Base-by-base conservation (phyloP, 1,284 basidiomycete species). In the Afroboletus lepidellus region DNA sequence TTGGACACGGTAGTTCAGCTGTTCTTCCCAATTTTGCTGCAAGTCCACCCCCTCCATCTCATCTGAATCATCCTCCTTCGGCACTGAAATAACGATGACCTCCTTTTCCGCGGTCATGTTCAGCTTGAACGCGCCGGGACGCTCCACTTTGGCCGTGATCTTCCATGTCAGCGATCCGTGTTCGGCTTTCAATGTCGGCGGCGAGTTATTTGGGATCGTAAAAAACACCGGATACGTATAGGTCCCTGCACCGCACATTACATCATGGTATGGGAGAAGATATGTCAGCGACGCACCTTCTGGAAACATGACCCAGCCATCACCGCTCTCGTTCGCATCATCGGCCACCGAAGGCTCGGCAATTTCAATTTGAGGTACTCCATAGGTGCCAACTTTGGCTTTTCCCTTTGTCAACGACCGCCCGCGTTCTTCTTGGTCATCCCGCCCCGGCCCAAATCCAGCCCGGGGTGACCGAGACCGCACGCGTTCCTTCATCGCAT, bases 191-290 rank as follows among this genome's bases (percentile, higher is more conserved):
- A 97, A 76, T 0, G 86, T 87, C 0, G 96, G 92, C 4, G 94
- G 93, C 4, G 90, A 79, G 54, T 83, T 81, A 4, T 84, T 77
- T 0, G 95, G 93, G 44, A 99, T 84, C 5, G 86, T 78, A 69
- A 98, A 92, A 18, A 90, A 91, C 62, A 99, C 91, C 1, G 95
- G 94, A 69, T 94, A 99, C 38, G 89, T 94, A 69, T 98, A 98
- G 6, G 85, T 88, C n/a, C 93, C 92, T 90, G 61, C 20, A 50
- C 24, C 32, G 12, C 27, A 13, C 18, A 37, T 63, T 43, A 49
- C 37, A 50, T 46, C 43, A 42, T 9, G 11, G 7, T 3, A 34
- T 21, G 49, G 32, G 42, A 54, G 34, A 54, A 24, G 16, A 37
- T 27, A 45, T 15, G 5, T 69, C 76, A 41, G 21, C 29, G 25